Percentiles rank a stretch among this genome's conserved stretches.
Conservation (phyloP, 768 basidiomycete genomes). For the Gloeophyllum trabeum region DNA sequence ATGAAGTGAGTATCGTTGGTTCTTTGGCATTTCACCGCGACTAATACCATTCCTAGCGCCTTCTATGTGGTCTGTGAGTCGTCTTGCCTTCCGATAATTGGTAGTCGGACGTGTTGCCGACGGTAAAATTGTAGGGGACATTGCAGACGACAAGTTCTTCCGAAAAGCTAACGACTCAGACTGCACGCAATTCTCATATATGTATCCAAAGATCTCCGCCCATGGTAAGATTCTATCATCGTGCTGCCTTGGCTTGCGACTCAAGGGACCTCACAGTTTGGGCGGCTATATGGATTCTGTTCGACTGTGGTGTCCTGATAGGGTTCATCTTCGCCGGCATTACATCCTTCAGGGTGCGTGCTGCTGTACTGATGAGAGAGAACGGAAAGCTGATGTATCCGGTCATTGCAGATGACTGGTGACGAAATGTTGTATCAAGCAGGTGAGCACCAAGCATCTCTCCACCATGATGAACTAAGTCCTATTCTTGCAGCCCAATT, state of each 20-base stretch:
- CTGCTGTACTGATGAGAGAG: no score
- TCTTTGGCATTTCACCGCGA: constrained; percentile 4
- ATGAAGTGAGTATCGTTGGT: constrained; percentile 53
- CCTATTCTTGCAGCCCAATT: no score
- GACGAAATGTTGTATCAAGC: no score
- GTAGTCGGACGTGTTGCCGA: constrained; percentile 85
- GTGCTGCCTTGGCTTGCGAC: background rate
- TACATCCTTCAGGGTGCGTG: constrained; percentile 55
- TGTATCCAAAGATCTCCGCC: constrained; percentile 62
- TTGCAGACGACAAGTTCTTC: constrained; percentile 90
- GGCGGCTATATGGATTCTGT: constrained; percentile 79
- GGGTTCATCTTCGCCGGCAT: constrained; percentile 78
- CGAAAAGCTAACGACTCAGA: constrained; percentile 92
- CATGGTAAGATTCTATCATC: constrained; percentile 39
- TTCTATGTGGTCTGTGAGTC: constrained; percentile 81
- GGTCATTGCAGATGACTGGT: no score
- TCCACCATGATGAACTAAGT: no score
- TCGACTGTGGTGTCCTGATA: constrained; percentile 62
- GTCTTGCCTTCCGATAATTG: background rate
- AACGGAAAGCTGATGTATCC: no score
- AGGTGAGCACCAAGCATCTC: no score
- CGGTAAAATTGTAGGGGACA: constrained; percentile 83
- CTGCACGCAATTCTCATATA: constrained; percentile 75
- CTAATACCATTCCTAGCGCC: constrained; percentile 29
- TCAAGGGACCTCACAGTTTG: constrained; percentile 45